These are phyloP conservation scores for Phialophora verrucosa DNA, from an alignment of 2,329 filamentous ascomycete genomes.

Conservation along the genomic window DNA sequence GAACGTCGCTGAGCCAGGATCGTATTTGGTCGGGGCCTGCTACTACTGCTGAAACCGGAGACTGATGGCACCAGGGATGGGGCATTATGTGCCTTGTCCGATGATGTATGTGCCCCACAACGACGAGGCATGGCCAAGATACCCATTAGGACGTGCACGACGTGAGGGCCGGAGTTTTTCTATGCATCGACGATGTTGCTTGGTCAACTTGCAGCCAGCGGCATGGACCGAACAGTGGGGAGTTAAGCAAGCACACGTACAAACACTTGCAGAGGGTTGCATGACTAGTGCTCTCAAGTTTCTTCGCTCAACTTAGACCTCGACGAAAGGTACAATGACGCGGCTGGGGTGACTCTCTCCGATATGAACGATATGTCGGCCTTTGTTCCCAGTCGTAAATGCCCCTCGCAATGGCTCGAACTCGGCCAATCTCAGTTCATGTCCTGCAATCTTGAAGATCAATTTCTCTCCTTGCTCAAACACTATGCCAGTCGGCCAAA, in stretches of 20 bases:
- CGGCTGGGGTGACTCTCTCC: background rate
- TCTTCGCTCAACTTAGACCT: background rate
- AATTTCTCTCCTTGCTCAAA: constrained; percentile 52
- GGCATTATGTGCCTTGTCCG: no score
- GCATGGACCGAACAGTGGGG: background rate
- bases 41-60: no score
- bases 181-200: no score
- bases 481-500: constrained; percentile 55
- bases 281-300: background rate
- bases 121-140: no score
- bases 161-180: no score
- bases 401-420: background rate
- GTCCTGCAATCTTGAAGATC: constrained; percentile 8
- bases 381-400: constrained; percentile 4
- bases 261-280: background rate
- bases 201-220: no score
- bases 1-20: no score
- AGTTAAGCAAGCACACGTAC: background rate
- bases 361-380: constrained; percentile 3
- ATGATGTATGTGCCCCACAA: no score
- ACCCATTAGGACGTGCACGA: no score
- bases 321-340: background rate
- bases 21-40: no score
- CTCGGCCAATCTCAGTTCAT: constrained; percentile 12
- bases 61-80: no score